These are phyloP conservation scores for Arthrobotrys conoides DNA, from an alignment of 2,329 filamentous ascomycete species.

Conservation along the genomic window DNA sequence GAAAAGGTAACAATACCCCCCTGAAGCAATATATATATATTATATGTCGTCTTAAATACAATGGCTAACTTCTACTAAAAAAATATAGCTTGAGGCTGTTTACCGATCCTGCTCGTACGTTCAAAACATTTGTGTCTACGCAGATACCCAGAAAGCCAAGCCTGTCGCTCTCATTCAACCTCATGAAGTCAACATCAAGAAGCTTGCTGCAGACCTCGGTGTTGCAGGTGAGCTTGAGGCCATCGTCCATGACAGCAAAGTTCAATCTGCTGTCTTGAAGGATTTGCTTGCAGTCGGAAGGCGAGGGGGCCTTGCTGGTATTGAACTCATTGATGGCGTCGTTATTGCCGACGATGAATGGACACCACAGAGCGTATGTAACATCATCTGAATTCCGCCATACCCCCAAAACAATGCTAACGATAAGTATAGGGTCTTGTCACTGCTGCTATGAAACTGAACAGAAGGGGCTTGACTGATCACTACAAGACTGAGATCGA, in stretches of 20 bases:
- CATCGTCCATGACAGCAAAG: conserved; percentile 77
- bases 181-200: conserved; percentile 75
- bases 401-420: not conserved
- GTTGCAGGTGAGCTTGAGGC: conserved; percentile 76
- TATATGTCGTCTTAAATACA: not conserved
- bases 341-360: conserved; percentile 88
- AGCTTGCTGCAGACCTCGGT: conserved; percentile 74
- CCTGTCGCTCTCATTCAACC: conserved; percentile 85
- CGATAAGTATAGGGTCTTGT: conserved; percentile 72
- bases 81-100: conserved; percentile 81
- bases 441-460: conserved; percentile 80
- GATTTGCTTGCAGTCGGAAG: conserved; percentile 77
- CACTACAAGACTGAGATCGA: conserved; percentile 76
- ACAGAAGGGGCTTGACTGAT: conserved; percentile 77
- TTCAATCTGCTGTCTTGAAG: conserved; percentile 77
- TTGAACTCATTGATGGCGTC: conserved; percentile 83
- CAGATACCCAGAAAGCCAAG: conserved; percentile 79
- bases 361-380: conserved; percentile 85
- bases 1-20: conserved; percentile 73
- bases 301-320: conserved; percentile 76
- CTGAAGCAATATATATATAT: no score
- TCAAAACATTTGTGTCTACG: conserved; percentile 88
- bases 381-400: not conserved
- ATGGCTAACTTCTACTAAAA: not conserved
- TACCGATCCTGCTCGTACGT: conserved; percentile 86